phyloP scores from a whole-genome alignment of 148 eudicot genomes.

The Gaultheria prostrata region DNA sequence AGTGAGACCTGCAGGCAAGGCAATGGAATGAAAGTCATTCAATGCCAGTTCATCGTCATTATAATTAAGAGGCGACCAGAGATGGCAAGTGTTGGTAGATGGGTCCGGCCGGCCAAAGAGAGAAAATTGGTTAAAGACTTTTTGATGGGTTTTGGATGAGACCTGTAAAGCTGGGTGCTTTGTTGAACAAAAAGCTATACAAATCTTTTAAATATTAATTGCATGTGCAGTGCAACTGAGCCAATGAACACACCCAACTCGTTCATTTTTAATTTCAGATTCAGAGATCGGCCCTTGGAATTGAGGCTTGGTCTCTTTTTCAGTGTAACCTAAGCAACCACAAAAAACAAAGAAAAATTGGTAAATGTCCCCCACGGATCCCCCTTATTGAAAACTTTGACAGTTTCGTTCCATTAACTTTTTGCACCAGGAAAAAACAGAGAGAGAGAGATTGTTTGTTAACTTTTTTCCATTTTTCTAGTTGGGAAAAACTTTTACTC shows the following conservation, averaged over 20 bases:
- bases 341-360: too few relatives aligned
- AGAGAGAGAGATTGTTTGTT: too few relatives aligned
- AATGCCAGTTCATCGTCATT: slow-evolving; percentile 31
- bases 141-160: not conserved
- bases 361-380: not conserved
- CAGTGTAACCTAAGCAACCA: not conserved
- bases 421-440: too few relatives aligned
- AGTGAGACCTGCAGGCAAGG: slow-evolving; percentile 19
- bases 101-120: slow-evolving; percentile 20
- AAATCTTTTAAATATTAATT: slow-evolving; percentile 13
- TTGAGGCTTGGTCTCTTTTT: slow-evolving; percentile 4
- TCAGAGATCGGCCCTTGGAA: slow-evolving; percentile 29
- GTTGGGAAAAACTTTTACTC: too few relatives aligned
- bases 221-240: too few relatives aligned
- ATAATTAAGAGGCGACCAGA: slow-evolving; percentile 35
- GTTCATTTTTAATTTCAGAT: not conserved
- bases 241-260: not conserved
- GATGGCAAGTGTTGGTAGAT: slow-evolving; percentile 20
- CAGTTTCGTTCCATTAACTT: too few relatives aligned
- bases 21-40: slow-evolving; percentile 17
- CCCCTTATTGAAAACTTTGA: not conserved
- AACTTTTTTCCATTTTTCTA: too few relatives aligned
- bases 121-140: not conserved
- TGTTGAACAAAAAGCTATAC: slow-evolving; percentile 40
- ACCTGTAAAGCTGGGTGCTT: slow-evolving; percentile 56